Percentiles rank a stretch among this genome's conserved stretches.
These are phyloP conservation scores for Hygrophoropsis aurantiaca DNA, from an alignment of 768 basidiomycete genomes.

Conservation along the genomic window DNA sequence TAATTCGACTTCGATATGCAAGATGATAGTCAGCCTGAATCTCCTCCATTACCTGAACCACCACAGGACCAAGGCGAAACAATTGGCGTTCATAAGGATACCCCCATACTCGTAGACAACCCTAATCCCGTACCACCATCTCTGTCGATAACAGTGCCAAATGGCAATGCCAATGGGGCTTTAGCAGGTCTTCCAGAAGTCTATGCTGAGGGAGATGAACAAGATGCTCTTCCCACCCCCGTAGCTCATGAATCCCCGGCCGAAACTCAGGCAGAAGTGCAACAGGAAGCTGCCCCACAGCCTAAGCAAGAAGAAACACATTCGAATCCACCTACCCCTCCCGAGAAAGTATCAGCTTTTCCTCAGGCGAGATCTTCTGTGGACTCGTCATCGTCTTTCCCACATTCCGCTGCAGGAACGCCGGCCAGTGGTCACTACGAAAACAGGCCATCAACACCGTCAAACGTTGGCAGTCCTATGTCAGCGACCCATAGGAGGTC, in stretches of 20 bases:
- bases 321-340: constrained; percentile 7
- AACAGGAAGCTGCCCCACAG: not conserved
- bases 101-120: constrained; percentile 8
- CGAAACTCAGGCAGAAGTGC: not conserved
- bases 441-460: constrained; percentile 18
- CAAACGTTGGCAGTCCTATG: constrained; percentile 5
- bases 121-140: constrained; percentile 1
- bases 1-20: constrained; percentile 14
- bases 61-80: not conserved
- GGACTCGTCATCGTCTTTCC: too few relatives aligned
- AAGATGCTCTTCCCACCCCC: too few relatives aligned
- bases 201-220: not conserved
- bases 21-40: not conserved
- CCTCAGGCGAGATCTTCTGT: too few relatives aligned
- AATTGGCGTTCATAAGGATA: constrained; percentile 6
- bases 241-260: not conserved
- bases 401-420: not conserved
- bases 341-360: not conserved
- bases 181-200: not conserved
- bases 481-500: constrained; percentile 48
- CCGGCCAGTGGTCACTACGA: constrained; percentile 14
- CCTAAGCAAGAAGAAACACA: not conserved
- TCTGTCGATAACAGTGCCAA: not conserved
- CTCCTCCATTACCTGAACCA: constrained; percentile 2
- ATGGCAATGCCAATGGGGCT: not conserved